Evolutionary conservation across 2,329 filamentous ascomycete genomes (phyloP), one percentile per base, ranked within the genome.

Genomic region (Blumeriella jaapii): DNA sequence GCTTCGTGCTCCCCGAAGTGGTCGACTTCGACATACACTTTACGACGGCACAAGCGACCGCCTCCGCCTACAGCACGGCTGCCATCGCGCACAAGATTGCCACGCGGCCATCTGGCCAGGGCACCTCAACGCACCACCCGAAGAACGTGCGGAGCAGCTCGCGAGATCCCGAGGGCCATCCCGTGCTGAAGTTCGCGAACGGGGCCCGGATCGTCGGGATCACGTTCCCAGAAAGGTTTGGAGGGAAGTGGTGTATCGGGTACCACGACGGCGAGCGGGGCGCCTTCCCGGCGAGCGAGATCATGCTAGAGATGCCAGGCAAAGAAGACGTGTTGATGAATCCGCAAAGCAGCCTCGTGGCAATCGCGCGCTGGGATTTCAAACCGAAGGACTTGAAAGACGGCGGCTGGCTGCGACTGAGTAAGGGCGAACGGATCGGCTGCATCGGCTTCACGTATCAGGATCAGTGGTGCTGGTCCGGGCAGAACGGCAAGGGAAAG

Each of bases 381-480:
- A 54, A 53, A 25, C 49, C 47, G 1, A 53, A 51, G 40, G 47
- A 50, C 6, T 40, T 42, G 7, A 51, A 52, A 31, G 50, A 52
- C 16, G 48, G 44, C 8, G 44, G 45, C 1, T 56, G 53, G 53
- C 26, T 56, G 4, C 45, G 44, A 11, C 53, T 56, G 15, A 45
- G 30, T n/a, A 53, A 48, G 26, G 51, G 51, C 5, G 53, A 56
- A n/a, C 47, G 30, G 12, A 52, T 56, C 4, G 39, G 27, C 3
- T 44, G 37, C 17, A 45, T 56, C n/a, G 49, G 48, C 0, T 56
- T 47, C 30, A 38, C 41, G 13, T 54, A 38, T 24, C 34, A 38
- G 27, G 52, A 56, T 30, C 48, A 53, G 17, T 56, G 53, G 53
- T 55, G 51, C 30, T 56, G 48, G 47, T 49, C 47, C 4, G 53